phyloP scores from a whole-genome alignment of 176 grass and related monocot species.

The Carex cristatella region DNA sequence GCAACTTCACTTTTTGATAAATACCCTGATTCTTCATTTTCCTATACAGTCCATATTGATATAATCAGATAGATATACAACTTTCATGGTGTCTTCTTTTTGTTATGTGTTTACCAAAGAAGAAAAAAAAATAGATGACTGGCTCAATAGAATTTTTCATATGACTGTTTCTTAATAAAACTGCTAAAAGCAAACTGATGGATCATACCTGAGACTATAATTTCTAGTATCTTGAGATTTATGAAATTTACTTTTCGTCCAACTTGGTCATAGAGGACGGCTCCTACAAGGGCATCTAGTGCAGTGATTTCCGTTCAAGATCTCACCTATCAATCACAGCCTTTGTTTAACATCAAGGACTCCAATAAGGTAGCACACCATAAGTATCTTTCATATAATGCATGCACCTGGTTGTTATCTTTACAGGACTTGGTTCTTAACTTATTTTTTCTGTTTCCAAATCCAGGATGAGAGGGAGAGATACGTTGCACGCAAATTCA shows the following conservation, averaged over 20 bases:
- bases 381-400: not conserved
- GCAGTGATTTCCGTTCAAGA: constrained; percentile 67
- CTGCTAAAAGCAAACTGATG: not conserved
- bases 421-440: constrained; percentile 3
- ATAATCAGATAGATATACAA: not conserved
- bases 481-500: constrained; percentile 74
- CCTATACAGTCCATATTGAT: not conserved
- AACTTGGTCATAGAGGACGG: constrained; percentile 47
- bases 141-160: constrained; percentile 4
- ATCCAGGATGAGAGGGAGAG: constrained; percentile 91
- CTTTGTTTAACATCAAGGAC: constrained; percentile 92
- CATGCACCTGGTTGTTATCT: not conserved
- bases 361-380: constrained; percentile 72
- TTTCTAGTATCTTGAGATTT: not conserved
- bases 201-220: not conserved
- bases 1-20: not conserved
- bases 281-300: constrained; percentile 64
- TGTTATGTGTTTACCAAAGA: not conserved
- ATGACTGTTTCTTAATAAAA: constrained; percentile 20
- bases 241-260: constrained; percentile 3
- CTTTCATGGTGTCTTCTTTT: not conserved
- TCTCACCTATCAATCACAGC: constrained; percentile 52
- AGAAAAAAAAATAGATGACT: not conserved
- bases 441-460: constrained; percentile 26
- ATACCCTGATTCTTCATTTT: not conserved